Evolutionary conservation across 495 filamentous ascomycete genomes (phyloP).

Genomic region (Chaetomium cochliodes): DNA sequence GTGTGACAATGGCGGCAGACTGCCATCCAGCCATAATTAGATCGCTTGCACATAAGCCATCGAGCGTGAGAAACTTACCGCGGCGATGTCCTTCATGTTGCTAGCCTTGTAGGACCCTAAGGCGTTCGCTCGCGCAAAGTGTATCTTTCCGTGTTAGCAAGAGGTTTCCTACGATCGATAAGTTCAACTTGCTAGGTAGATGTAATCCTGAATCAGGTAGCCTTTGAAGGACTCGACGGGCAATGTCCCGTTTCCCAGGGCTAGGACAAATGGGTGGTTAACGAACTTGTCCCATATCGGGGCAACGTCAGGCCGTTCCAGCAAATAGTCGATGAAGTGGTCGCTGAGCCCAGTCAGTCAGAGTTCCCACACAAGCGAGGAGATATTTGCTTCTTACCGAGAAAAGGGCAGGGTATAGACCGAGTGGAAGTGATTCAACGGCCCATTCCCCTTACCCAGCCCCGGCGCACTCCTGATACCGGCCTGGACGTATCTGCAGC

Average conservation of each 20-base stretch:
- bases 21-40: constrained; percentile 37
- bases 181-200: constrained; percentile 66
- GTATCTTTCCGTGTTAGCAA: constrained; percentile 52
- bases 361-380: neutral
- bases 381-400: constrained; percentile 54
- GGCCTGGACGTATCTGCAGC: constrained; percentile 76
- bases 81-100: constrained; percentile 67
- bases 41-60: neutral
- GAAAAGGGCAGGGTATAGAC: constrained; percentile 74
- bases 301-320: constrained; percentile 72
- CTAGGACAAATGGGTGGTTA: constrained; percentile 74
- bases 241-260: constrained; percentile 72
- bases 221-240: constrained; percentile 72
- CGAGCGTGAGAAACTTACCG: constrained; percentile 40
- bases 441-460: constrained; percentile 78
- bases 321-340: constrained; percentile 77
- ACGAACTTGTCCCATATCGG: constrained; percentile 69
- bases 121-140: constrained; percentile 82
- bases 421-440: constrained; percentile 94
- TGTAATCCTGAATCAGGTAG: constrained; percentile 86
- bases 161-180: neutral
- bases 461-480: constrained; percentile 75
- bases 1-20: constrained; percentile 68
- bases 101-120: constrained; percentile 80
- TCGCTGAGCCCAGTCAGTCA: constrained; percentile 51